Evolutionary conservation across 139 green algal species (phyloP), one percentile per base, ranked within the genome.

Genomic region (Microglena sp.): DNA sequence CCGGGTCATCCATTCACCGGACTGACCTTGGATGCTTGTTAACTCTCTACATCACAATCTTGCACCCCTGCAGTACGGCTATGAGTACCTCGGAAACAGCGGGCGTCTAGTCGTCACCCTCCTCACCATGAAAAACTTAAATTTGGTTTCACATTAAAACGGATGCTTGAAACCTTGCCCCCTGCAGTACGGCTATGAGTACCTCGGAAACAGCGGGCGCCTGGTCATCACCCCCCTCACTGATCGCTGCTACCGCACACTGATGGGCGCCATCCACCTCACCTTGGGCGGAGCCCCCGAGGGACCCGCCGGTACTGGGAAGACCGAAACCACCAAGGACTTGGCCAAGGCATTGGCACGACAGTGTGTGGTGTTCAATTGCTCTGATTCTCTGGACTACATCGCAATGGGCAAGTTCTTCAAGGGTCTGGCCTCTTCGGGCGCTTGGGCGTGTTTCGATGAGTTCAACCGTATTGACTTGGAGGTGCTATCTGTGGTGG

Each of bases 291-390:
- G 86, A n/a, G 86, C 85, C 3, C 85, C 85, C 36, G 85, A 92
- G 62, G 85, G 74, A 8, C 74, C 74, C 33, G 74, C 74, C n/a
- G 74, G 74, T 45, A 81, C 74, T 27, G 86, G 86, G 35, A 92
- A 92, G 72, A 92, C 86, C 0, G 86, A 92, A 77, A 92, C 86
- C 29, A 90, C 84, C 60, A 91, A 91, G 79, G 86, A 92, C 60
- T 62, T 92, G 60, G 86, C 84, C 30, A 92, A 92, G 66, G 85
- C 85, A 22, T 67, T 92, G 33, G 86, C 86, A 0, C 40, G 45
- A 1, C 74, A 81, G 66, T 92, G 86, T 43, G 84, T 92, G 29
- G 86, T 92, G 28, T 92, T 92, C 82, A 92, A 92, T 75, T 92
- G 86, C 79, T 84, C 72, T 59, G 86, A 92, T 67, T 83, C 73